These are phyloP conservation scores for Rhytidhysteron rufulum DNA, from an alignment of 2,329 filamentous ascomycete species.

Conservation along the genomic window DNA sequence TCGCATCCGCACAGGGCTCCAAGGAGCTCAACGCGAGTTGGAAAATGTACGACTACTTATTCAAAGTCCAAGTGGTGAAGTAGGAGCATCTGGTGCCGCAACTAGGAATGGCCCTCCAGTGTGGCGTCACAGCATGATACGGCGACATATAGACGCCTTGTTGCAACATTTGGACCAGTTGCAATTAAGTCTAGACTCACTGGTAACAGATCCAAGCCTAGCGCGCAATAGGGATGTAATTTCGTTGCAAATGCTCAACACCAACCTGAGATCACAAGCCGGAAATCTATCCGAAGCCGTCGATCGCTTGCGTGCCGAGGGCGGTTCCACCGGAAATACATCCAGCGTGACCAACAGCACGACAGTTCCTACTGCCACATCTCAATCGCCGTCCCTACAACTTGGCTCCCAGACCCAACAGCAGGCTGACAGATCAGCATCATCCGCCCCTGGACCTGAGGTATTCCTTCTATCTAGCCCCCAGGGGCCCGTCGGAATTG, in stretches of 20 bases:
- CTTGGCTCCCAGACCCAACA: conserved; percentile 7
- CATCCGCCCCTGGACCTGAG: conserved; percentile 19
- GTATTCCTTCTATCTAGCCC: conserved; percentile 35
- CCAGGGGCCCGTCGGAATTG: conserved; percentile 31
- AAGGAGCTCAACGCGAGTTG: conserved; percentile 27
- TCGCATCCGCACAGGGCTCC: conserved; percentile 19
- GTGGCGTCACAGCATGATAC: conserved; percentile 28
- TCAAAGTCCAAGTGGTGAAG: conserved; percentile 11
- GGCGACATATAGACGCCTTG: conserved; percentile 21
- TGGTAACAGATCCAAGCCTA: conserved; percentile 21
- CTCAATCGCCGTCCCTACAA: neutral
- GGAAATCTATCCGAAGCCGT: conserved; percentile 18
- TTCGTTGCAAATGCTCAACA: conserved; percentile 24
- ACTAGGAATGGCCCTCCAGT: conserved; percentile 10
- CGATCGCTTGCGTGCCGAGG: conserved; percentile 12
- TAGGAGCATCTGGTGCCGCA: neutral
- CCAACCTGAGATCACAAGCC: conserved; percentile 22
- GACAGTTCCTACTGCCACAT: conserved; percentile 2
- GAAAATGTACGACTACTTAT: conserved; percentile 26
- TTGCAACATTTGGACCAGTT: conserved; percentile 21
- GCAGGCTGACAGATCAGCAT: conserved; percentile 6
- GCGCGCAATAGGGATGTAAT: conserved; percentile 25
- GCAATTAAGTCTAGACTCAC: conserved; percentile 19
- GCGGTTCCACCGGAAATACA: conserved; percentile 1
- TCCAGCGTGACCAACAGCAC: conserved; percentile 1